Conservation (phyloP, 2,329 filamentous ascomycete species). For the Purpureocillium takamizusanense region DNA sequence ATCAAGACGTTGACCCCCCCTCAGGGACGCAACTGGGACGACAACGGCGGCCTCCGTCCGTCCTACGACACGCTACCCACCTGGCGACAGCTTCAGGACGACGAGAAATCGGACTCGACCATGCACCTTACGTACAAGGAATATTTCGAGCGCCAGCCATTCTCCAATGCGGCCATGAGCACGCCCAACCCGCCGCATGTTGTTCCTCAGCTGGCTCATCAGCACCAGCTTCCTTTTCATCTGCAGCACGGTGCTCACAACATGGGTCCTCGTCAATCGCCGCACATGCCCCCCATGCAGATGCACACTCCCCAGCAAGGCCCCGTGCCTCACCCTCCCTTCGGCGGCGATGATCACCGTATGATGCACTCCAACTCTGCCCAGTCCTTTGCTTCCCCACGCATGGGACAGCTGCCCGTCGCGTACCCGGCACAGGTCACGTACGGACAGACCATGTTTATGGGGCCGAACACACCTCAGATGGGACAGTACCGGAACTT, state of each 20-base stretch:
- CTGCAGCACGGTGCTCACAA: constrained; percentile 65
- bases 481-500: constrained; percentile 63
- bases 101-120: constrained; percentile 59
- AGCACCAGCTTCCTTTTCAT: constrained; percentile 76
- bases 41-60: constrained; percentile 74
- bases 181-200: constrained; percentile 62
- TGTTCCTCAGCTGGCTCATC: constrained; percentile 66
- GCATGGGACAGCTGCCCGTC: constrained; percentile 61
- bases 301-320: constrained; percentile 66
- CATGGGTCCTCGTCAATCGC: constrained; percentile 58
- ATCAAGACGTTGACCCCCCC: constrained; percentile 45
- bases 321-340: constrained; percentile 55
- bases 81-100: constrained; percentile 66
- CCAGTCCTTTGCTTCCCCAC: constrained; percentile 79
- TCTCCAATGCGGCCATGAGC: constrained; percentile 47
- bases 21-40: constrained; percentile 53
- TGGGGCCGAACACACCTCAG: constrained; percentile 60
- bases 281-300: constrained; percentile 70
- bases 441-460: constrained; percentile 65
- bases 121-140: constrained; percentile 64
- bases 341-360: constrained; percentile 72
- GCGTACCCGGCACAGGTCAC: constrained; percentile 63
- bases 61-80: constrained; percentile 78
- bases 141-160: constrained; percentile 63
- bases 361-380: constrained; percentile 83